A percentile compares a stretch with the other conserved stretches of the same genome.
phyloP scores from a whole-genome alignment of 805 yeast species.

The Metschnikowia santaceciliae region DNA sequence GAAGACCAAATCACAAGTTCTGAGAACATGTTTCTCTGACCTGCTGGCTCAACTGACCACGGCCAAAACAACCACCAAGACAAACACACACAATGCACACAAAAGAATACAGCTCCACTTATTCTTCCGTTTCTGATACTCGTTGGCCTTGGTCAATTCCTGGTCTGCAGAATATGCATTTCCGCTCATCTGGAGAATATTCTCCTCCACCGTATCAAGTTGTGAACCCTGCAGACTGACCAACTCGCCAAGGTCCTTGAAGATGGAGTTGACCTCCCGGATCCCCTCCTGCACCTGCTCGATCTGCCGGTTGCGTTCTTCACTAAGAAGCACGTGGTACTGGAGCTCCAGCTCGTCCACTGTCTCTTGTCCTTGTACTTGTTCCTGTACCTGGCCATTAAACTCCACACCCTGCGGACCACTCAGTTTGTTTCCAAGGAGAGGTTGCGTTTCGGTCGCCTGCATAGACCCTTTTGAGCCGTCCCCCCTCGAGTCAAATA shows the following conservation, averaged over 20 bases:
- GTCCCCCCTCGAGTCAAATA: neutral
- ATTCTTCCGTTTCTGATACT: constrained; percentile 63
- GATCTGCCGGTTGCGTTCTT: constrained; percentile 73
- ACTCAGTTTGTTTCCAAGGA: too few relatives aligned
- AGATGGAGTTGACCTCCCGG: constrained; percentile 79
- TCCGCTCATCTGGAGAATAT: constrained; percentile 57
- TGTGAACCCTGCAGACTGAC: constrained; percentile 84
- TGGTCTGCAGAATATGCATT: constrained; percentile 68
- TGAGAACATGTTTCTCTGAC: too few relatives aligned
- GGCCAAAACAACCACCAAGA: constrained; percentile 56
- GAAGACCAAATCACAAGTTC: too few relatives aligned
- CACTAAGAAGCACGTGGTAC: constrained; percentile 59
- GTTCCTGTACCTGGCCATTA: constrained; percentile 10
- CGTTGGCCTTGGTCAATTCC: constrained; percentile 71
- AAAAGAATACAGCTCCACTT: constrained; percentile 72
- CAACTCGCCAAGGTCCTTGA: constrained; percentile 71
- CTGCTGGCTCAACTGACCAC: constrained; percentile 35
- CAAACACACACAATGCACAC: constrained; percentile 52
- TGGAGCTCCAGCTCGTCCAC: constrained; percentile 52
- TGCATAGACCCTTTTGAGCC: neutral
- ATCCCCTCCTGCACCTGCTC: constrained; percentile 72
- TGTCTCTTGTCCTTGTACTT: constrained; percentile 32
- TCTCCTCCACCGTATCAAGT: constrained; percentile 79
- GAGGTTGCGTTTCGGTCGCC: too few relatives aligned
- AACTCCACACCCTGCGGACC: too few relatives aligned